Evolutionary conservation across 2,329 filamentous ascomycete species (phyloP).

Genomic region (Hyphodiscus sp.): DNA sequence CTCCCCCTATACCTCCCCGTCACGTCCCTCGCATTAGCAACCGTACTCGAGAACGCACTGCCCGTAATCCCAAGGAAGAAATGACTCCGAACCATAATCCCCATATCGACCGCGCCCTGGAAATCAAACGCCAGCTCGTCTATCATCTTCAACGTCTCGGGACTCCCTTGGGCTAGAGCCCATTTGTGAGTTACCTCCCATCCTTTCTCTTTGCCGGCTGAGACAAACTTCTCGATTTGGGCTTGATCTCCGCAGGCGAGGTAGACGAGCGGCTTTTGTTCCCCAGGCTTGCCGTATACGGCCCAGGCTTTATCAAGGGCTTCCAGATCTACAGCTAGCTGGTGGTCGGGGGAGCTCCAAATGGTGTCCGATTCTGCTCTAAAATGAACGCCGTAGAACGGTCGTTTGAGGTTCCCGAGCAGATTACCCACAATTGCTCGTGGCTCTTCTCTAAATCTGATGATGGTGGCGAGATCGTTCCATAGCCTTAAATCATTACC

Average conservation of each 20-base stretch:
- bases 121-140: slow-evolving; percentile 31
- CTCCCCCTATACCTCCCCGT: slow-evolving; percentile 33
- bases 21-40: slow-evolving; percentile 30
- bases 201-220: slow-evolving; percentile 27
- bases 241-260: slow-evolving; percentile 32
- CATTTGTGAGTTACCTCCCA: slow-evolving; percentile 34
- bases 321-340: slow-evolving; percentile 31
- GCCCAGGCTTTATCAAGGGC: slow-evolving; percentile 30
- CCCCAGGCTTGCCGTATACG: slow-evolving; percentile 16
- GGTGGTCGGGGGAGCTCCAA: slow-evolving; percentile 31
- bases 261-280: slow-evolving; percentile 28
- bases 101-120: slow-evolving; percentile 32
- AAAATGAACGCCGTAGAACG: slow-evolving; percentile 33
- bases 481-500: slow-evolving; percentile 29
- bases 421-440: slow-evolving; percentile 24
- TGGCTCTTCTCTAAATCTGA: slow-evolving; percentile 29
- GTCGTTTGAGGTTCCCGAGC: slow-evolving; percentile 19
- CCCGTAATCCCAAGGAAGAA: slow-evolving; percentile 32
- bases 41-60: slow-evolving; percentile 30
- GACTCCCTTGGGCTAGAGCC: slow-evolving; percentile 20
- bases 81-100: slow-evolving; percentile 27
- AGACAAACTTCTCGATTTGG: slow-evolving; percentile 28
- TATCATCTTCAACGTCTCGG: slow-evolving; percentile 19
- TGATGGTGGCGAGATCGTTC: slow-evolving; percentile 30
- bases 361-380: slow-evolving; percentile 33